Evolutionary conservation across 202 grass and related monocot genomes (phyloP).

Genomic region (Alloteropsis angusta): DNA sequence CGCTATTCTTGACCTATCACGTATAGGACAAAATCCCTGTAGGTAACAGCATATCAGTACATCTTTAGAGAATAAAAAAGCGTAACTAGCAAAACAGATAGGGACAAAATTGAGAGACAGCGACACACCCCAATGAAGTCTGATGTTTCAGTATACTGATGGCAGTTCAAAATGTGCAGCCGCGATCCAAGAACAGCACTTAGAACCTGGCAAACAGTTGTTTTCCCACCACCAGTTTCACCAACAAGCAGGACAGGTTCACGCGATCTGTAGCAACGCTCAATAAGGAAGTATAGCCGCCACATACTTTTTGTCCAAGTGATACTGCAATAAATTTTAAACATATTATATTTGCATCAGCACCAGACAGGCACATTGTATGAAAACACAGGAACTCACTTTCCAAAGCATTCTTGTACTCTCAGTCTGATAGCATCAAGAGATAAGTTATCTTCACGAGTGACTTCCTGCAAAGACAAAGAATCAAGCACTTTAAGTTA

Average conservation of each 20-base stretch:
- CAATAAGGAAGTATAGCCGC: slow-evolving; percentile 84
- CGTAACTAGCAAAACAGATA: slow-evolving; percentile 21
- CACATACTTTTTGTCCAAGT: slow-evolving; percentile 96
- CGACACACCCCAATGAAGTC: slow-evolving; percentile 89
- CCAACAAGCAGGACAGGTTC: slow-evolving; percentile 97
- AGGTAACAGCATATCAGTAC: slow-evolving; percentile 21
- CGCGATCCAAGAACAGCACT: slow-evolving; percentile 58
- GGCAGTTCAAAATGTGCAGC: slow-evolving; percentile 93
- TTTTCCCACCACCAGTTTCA: slow-evolving; percentile 94
- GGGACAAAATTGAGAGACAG: slow-evolving; percentile 8
- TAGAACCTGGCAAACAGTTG: slow-evolving; percentile 90
- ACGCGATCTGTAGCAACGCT: slow-evolving; percentile 72
- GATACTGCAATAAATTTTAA: slow-evolving; percentile 47
- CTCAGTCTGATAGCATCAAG: slow-evolving; percentile 41
- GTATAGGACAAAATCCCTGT: slow-evolving; percentile 88
- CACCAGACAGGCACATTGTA: neutral
- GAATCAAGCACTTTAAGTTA: neutral
- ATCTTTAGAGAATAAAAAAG: neutral
- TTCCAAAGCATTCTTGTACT: slow-evolving; percentile 54
- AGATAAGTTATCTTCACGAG: slow-evolving; percentile 22
- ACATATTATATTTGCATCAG: slow-evolving; percentile 16
- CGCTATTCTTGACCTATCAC: slow-evolving; percentile 79
- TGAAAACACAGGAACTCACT: slow-evolving; percentile 42
- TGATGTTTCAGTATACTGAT: slow-evolving; percentile 95
- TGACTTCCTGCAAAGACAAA: slow-evolving; percentile 49